Percentiles rank a stretch among this genome's conserved stretches.
Conservation (phyloP, 129 eudicot species). For the Flaveria brownii region DNA sequence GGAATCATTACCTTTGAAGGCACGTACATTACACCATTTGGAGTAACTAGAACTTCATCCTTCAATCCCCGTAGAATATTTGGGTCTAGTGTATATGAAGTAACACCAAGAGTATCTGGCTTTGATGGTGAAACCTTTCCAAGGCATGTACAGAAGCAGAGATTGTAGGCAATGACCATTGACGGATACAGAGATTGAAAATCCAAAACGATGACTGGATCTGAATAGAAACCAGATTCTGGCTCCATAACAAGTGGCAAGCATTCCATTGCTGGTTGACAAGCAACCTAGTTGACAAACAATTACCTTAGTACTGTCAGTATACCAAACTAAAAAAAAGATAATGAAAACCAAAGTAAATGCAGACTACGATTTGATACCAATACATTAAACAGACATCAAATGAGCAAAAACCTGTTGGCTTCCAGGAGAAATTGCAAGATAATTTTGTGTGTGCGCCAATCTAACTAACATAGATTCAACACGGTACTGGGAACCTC, state of each 20-base stretch:
- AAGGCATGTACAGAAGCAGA: slow-evolving; percentile 94
- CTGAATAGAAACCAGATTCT: slow-evolving; percentile 92
- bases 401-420: slow-evolving; percentile 56
- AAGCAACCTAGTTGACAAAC: slow-evolving; percentile 57
- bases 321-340: neutral
- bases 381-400: slow-evolving; percentile 3
- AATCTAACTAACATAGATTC: slow-evolving; percentile 92
- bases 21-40: slow-evolving; percentile 91
- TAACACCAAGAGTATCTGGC: slow-evolving; percentile 77
- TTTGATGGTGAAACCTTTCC: slow-evolving; percentile 73
- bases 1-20: slow-evolving; percentile 65
- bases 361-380: slow-evolving; percentile 12
- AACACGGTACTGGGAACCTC: slow-evolving; percentile 99
- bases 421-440: slow-evolving; percentile 88
- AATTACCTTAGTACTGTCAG: slow-evolving; percentile 1
- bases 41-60: slow-evolving; percentile 66
- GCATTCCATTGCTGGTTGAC: slow-evolving; percentile 99
- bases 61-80: slow-evolving; percentile 48
- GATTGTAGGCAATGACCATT: slow-evolving; percentile 95
- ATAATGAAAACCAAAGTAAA: neutral
- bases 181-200: slow-evolving; percentile 99
- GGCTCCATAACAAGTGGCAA: slow-evolving; percentile 99
- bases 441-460: slow-evolving; percentile 92
- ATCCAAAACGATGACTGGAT: slow-evolving; percentile 90
- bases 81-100: slow-evolving; percentile 68